Conservation (phyloP, 768 basidiomycete species). For the Pisolithus albus region DNA sequence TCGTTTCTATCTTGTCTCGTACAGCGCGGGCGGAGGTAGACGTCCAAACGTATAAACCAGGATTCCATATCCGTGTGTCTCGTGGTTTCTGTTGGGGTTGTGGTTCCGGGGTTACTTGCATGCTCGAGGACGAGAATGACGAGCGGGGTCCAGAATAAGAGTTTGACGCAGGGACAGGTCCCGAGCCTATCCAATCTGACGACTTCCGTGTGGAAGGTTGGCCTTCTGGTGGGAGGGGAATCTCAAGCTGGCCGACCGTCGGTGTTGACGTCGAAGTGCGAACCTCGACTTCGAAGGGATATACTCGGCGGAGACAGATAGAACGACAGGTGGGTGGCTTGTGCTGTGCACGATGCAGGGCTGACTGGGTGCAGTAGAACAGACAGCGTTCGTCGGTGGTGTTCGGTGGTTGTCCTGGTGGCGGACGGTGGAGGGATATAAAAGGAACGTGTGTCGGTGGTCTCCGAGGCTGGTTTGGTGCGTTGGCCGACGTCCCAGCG, state of each 20-base stretch:
- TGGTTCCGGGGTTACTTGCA: background rate
- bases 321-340: slow-evolving; percentile 51
- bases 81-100: slow-evolving; percentile 13
- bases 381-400: slow-evolving; percentile 61
- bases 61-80: slow-evolving; percentile 57
- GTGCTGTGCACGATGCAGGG: slow-evolving; percentile 44
- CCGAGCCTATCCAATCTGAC: slow-evolving; percentile 7
- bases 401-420: slow-evolving; percentile 48
- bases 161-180: background rate
- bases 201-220: slow-evolving; percentile 34
- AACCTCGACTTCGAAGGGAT: slow-evolving; percentile 60
- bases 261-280: background rate
- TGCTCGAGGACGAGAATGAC: slow-evolving; percentile 1
- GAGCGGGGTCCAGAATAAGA: background rate
- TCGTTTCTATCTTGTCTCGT: slow-evolving; percentile 50
- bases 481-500: slow-evolving; percentile 1
- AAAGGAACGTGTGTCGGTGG: background rate
- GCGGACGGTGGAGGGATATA: slow-evolving; percentile 16
- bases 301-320: slow-evolving; percentile 59
- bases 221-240: slow-evolving; percentile 63
- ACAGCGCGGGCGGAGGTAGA: slow-evolving; percentile 46
- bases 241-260: slow-evolving; percentile 32
- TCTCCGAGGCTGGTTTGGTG: background rate
- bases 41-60: slow-evolving; percentile 73
- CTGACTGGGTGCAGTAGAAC: slow-evolving; percentile 53